Evolutionary conservation across 306 rosid genomes (phyloP), one percentile per base, ranked within the genome.

Genomic region (Delonix regia): DNA sequence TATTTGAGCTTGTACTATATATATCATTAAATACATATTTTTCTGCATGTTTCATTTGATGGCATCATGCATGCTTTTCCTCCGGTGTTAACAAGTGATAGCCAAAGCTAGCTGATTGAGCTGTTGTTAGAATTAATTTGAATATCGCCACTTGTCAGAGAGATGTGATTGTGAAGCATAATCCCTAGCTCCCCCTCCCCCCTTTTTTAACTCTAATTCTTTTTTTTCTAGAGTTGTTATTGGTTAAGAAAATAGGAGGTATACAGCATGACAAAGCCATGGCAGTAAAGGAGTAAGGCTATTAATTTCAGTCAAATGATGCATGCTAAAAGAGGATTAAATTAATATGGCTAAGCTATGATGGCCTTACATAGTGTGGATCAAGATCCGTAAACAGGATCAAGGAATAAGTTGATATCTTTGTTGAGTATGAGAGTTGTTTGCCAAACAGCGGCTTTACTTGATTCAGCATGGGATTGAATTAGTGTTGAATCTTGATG

Each of bases 1-100:
- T 73, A 67, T 71, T 80, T 34, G 63, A 77, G 59, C 49, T 51
- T 30, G 33, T 49, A 48, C 21, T 72, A 18, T 21, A 28, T 57
- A 41, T 19, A 51, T 76, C 59, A 34, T 21, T 49, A 18, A 52
- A 62, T 60, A 61, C 34, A 42, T 66, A 55, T 14, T 34, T 47
- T 34, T 67, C 52, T 3, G 12, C 36, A 25, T 61, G 44, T 28
- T 68, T 57, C 71, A 11, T 69, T 42, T 69, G 49, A 74, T 28
- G 65, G 16, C 67, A 38, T 67, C 56, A 22, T 74, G 70, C 80
- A 47, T 74, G 45, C 38, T 61, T 56, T 77, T 53, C 60, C 69
- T 36, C 4, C 27, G 10, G 52, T 27, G 59, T 8, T 36, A 60
- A 34, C 51, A 47, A 47, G 76, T 49, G 38, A 57, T 57, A 18